Base-by-base conservation (phyloP, 169 alveolate species). In the Cryptosporidium tyzzeri region DNA sequence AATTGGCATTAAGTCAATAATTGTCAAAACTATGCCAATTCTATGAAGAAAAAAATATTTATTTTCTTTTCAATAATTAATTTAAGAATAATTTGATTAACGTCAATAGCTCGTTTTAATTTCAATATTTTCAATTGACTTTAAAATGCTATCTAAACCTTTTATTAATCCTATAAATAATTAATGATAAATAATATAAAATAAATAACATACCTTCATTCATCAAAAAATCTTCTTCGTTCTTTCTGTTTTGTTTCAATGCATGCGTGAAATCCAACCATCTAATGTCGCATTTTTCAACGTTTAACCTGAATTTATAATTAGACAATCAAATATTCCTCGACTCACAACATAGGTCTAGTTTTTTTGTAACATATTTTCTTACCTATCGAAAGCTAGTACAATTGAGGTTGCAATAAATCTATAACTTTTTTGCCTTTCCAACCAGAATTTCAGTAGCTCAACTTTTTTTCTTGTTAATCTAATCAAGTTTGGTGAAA, bases 191-290 rank as follows among this genome's bases (percentile, higher is more conserved):
- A 3, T n/a, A 55, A 23, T n/a, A 55, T 5, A 44, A 3, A 26
- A 14, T 44, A 26, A 26, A n/a, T 23, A n/a, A 48, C 68, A 41
- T n/a, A 70, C 62, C 41, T 50, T 70, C 68, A 48, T 44, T 44
- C 84, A 70, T 70, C 41, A 70, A 31, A 26, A 44, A 58, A n/a
- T 51, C 39, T 21, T 10, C 5, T 41, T 69, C 62, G 2, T 26
- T 48, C 45, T 44, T 14, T 44, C 48, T 29, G 9, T 23, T 23
- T 45, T 44, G 44, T 50, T 80, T 67, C 16, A 80, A 48, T 61
- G 74, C 89, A 65, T 80, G 89, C 23, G 75, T 80, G 35, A 59
- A 80, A 65, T 80, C 74, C 12, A 80, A 8, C 89, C 89, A 80
- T 62, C 80, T 80, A 33, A 80, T 44, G 23, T 80, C 74, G n/a